A percentile compares a stretch with the other conserved stretches of the same genome.
phyloP scores from a whole-genome alignment of 768 basidiomycete species.

The Macrocybe gigantea region DNA sequence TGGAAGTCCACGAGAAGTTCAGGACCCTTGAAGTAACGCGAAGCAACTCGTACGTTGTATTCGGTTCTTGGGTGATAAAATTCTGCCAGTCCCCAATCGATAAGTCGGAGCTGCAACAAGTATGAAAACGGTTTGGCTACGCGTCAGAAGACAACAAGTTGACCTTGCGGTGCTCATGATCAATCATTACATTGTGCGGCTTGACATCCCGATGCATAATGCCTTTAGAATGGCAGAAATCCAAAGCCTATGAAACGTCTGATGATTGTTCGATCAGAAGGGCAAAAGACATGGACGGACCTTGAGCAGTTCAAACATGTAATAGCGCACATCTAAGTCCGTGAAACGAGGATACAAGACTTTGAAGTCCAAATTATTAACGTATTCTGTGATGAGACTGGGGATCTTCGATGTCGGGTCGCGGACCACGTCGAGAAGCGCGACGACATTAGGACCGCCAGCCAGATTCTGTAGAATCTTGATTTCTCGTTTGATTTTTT shows the following conservation, averaged over 20 bases:
- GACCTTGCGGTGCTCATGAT: slow-evolving; percentile 94
- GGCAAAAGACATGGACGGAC: slow-evolving; percentile 25
- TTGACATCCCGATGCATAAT: slow-evolving; percentile 99
- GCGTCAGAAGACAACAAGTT: slow-evolving; percentile 10
- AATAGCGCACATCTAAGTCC: slow-evolving; percentile 93
- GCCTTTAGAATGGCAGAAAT: slow-evolving; percentile 97
- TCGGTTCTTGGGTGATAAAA: slow-evolving; percentile 98
- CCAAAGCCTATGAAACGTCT: slow-evolving; percentile 61
- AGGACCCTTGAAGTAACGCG: slow-evolving; percentile 96
- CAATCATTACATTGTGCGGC: slow-evolving; percentile 99
- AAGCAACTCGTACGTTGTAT: slow-evolving; percentile 97
- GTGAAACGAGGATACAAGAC: slow-evolving; percentile 92
- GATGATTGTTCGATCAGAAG: slow-evolving; percentile 4
- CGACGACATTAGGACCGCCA: slow-evolving; percentile 92
- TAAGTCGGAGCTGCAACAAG: slow-evolving; percentile 71
- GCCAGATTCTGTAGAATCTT: slow-evolving; percentile 97
- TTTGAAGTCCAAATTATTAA: slow-evolving; percentile 98
- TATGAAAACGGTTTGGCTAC: slow-evolving; percentile 2
- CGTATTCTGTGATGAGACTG: slow-evolving; percentile 94
- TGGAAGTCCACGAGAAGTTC: slow-evolving; percentile 97
- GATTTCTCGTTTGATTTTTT: slow-evolving; percentile 99
- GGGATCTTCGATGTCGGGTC: slow-evolving; percentile 97
- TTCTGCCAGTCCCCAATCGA: slow-evolving; percentile 98
- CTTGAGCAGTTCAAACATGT: slow-evolving; percentile 96
- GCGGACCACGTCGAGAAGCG: slow-evolving; percentile 90